A percentile compares a stretch with the other conserved stretches of the same genome.
phyloP scores from a whole-genome alignment of 768 basidiomycete genomes.

The Leucocoprinus birnbaumii region DNA sequence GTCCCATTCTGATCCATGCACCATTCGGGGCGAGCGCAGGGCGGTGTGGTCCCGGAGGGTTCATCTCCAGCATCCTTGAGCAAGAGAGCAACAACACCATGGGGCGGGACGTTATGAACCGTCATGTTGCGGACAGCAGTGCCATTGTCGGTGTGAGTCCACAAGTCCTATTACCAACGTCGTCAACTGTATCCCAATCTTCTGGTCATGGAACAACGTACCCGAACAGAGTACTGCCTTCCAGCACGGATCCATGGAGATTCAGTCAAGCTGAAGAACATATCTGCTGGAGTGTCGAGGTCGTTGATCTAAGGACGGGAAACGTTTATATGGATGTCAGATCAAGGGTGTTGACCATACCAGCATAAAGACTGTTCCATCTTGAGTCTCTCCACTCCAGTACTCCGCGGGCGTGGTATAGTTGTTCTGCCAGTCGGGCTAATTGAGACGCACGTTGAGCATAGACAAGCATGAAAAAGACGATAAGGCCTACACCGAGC shows the following conservation, averaged over 20 bases:
- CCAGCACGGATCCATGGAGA: slow-evolving; percentile 73
- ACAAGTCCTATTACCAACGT: slow-evolving; percentile 68
- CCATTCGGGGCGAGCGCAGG: slow-evolving; percentile 54
- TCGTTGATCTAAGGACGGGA: slow-evolving; percentile 59
- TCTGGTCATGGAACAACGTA: slow-evolving; percentile 25
- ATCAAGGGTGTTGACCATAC: slow-evolving; percentile 31
- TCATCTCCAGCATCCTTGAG: slow-evolving; percentile 67
- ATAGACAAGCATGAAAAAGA: neutral
- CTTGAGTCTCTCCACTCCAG: slow-evolving; percentile 65
- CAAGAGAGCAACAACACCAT: slow-evolving; percentile 68
- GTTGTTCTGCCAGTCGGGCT: slow-evolving; percentile 42
- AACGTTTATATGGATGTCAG: too few species aligned
- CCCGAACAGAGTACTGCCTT: slow-evolving; percentile 61
- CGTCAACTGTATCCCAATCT: too few species aligned
- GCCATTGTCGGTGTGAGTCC: slow-evolving; percentile 71
- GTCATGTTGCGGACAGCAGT: slow-evolving; percentile 61
- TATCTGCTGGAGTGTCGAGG: slow-evolving; percentile 48
- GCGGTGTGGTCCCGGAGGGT: slow-evolving; percentile 53
- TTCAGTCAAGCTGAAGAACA: slow-evolving; percentile 65
- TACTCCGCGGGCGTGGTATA: slow-evolving; percentile 62
- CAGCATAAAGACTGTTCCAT: slow-evolving; percentile 67
- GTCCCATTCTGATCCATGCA: slow-evolving; percentile 63
- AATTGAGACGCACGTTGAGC: neutral
- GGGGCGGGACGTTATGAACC: slow-evolving; percentile 50
- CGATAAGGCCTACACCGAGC: slow-evolving; percentile 45